Evolutionary conservation across 176 grass and related monocot genomes (phyloP).

Genomic region (Musa acuminata): DNA sequence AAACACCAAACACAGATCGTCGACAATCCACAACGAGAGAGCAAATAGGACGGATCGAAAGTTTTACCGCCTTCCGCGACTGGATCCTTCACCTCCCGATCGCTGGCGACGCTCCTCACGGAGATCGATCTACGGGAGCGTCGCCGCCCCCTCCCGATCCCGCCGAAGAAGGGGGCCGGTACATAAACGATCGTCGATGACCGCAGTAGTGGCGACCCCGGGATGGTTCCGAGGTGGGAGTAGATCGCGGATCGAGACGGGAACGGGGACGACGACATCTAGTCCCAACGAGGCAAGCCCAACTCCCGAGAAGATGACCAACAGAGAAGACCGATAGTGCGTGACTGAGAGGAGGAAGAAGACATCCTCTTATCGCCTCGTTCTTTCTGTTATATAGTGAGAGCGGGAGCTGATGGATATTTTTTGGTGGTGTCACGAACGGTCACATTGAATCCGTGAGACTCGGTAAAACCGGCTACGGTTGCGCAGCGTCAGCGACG

Average conservation of each 20-base stretch:
- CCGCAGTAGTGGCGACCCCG: background rate
- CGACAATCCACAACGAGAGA: background rate
- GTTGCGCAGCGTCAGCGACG: background rate
- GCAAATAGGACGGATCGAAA: background rate
- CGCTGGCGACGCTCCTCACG: conserved; percentile 11
- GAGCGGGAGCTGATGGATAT: background rate
- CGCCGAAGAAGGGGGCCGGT: background rate
- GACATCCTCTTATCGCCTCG: background rate
- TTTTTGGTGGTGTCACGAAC: background rate
- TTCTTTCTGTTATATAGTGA: background rate
- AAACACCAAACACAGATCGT: background rate
- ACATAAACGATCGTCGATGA: background rate
- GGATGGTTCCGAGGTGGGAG: background rate
- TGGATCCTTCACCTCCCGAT: conserved; percentile 14
- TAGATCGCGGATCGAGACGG: background rate
- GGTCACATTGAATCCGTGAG: background rate
- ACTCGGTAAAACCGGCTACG: background rate
- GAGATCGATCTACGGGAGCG: background rate
- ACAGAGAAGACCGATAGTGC: background rate
- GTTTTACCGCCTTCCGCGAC: conserved; percentile 1
- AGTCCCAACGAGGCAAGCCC: background rate
- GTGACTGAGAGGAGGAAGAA: background rate
- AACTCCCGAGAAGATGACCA: background rate
- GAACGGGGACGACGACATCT: conserved; percentile 5
- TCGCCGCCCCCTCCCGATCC: background rate